Evolutionary conservation across 2,329 filamentous ascomycete species (phyloP).

Genomic region (Pyricularia grisea): DNA sequence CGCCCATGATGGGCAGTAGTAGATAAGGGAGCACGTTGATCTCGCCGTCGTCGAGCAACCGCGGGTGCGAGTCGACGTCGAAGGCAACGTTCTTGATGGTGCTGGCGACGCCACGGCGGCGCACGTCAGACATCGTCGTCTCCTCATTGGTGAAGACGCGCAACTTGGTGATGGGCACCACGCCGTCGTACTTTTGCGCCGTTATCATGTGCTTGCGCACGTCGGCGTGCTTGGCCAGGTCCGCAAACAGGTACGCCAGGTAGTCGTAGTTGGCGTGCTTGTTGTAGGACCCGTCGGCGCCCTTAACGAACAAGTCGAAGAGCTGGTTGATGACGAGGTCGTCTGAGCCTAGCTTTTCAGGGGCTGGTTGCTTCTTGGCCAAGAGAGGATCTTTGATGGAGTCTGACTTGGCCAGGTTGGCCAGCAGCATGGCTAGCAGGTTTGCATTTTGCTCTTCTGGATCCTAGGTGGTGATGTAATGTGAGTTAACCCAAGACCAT

Average conservation of each 20-base stretch:
- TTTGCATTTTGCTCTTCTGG: slow-evolving; percentile 74
- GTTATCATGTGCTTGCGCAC: slow-evolving; percentile 67
- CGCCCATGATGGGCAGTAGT: slow-evolving; percentile 77
- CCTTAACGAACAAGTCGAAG: slow-evolving; percentile 93
- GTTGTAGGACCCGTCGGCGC: slow-evolving; percentile 74
- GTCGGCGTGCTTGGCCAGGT: slow-evolving; percentile 73
- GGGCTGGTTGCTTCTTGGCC: slow-evolving; percentile 55
- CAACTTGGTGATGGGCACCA: slow-evolving; percentile 87
- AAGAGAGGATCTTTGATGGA: slow-evolving; percentile 56
- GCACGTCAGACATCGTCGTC: slow-evolving; percentile 50
- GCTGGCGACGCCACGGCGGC: slow-evolving; percentile 87
- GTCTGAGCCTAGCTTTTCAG: slow-evolving; percentile 62
- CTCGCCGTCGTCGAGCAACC: slow-evolving; percentile 60
- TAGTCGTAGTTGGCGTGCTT: slow-evolving; percentile 83
- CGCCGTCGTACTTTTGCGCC: slow-evolving; percentile 64
- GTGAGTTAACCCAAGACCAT: neutral
- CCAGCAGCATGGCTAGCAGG: slow-evolving; percentile 80
- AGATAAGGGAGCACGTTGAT: slow-evolving; percentile 84
- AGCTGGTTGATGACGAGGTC: slow-evolving; percentile 77
- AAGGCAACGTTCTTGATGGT: slow-evolving; percentile 94
- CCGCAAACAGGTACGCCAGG: slow-evolving; percentile 86
- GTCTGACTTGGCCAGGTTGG: slow-evolving; percentile 81
- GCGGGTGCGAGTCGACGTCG: slow-evolving; percentile 61
- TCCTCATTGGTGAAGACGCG: slow-evolving; percentile 90
- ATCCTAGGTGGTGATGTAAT: slow-evolving; percentile 21